Conservation (phyloP, 2,329 filamentous ascomycete genomes). For the Coniochaeta hoffmannii region DNA sequence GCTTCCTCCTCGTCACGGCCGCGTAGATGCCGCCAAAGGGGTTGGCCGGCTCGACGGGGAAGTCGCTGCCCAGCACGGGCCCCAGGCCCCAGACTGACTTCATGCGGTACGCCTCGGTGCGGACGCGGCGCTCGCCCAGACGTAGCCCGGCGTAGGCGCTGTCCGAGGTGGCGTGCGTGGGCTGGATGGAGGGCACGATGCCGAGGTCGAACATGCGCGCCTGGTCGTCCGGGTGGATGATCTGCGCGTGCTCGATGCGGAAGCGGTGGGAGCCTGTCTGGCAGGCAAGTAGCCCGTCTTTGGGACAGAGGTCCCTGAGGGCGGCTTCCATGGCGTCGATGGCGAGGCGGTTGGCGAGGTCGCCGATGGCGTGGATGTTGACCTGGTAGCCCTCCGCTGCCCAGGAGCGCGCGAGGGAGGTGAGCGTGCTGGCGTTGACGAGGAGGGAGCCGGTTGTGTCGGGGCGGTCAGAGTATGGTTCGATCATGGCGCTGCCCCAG, state of each 20-base stretch:
- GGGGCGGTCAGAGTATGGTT: constrained; percentile 59
- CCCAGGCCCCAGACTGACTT: constrained; percentile 45
- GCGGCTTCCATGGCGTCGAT: constrained; percentile 55
- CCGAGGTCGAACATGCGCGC: constrained; percentile 47
- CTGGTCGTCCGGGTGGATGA: constrained; percentile 61
- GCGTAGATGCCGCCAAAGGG: constrained; percentile 64
- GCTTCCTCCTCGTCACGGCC: constrained; percentile 54
- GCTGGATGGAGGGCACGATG: constrained; percentile 62
- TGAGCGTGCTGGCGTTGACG: constrained; percentile 54
- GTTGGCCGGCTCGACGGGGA: constrained; percentile 62
- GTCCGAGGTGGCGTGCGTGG: constrained; percentile 65
- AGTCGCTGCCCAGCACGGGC: constrained; percentile 60
- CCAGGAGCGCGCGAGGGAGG: constrained; percentile 48
- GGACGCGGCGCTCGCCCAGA: constrained; percentile 48
- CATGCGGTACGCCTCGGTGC: constrained; percentile 59
- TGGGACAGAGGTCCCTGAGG: constrained; percentile 41
- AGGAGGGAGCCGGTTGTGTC: constrained; percentile 57
- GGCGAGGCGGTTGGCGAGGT: constrained; percentile 58
- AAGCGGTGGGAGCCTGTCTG: constrained; percentile 46
- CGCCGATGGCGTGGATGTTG: constrained; percentile 67
- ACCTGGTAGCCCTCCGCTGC: constrained; percentile 56
- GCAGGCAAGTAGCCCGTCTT: constrained; percentile 34
- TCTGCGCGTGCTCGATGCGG: constrained; percentile 65
- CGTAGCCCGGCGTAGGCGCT: constrained; percentile 58
- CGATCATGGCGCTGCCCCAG: constrained; percentile 66